phyloP scores from a whole-genome alignment of 208 protist genomes.

The Leishmania major region DNA sequence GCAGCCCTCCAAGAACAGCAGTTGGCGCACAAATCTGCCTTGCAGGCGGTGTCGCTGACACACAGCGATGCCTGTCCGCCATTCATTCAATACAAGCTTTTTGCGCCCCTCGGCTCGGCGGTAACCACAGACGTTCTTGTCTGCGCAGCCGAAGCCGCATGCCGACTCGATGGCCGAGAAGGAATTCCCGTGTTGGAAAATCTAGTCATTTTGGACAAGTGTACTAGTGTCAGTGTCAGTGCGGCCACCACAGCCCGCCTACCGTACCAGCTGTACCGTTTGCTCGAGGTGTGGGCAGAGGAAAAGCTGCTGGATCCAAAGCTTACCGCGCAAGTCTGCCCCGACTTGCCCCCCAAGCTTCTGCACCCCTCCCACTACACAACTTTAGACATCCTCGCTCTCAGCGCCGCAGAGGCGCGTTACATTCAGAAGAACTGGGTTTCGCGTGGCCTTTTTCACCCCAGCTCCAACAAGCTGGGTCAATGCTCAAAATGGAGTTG shows the following conservation, averaged over 20 bases:
- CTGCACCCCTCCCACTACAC: constrained; percentile 35
- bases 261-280: constrained; percentile 26
- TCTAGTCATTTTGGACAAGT: constrained; percentile 27
- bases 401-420: constrained; percentile 10
- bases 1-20: constrained; percentile 22
- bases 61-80: neutral
- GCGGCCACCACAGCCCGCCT: constrained; percentile 8
- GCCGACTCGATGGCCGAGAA: constrained; percentile 11
- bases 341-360: constrained; percentile 14
- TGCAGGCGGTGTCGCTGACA: constrained; percentile 9
- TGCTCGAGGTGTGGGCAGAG: constrained; percentile 7
- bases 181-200: constrained; percentile 35
- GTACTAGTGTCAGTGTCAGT: neutral
- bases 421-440: constrained; percentile 23
- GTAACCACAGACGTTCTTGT: constrained; percentile 9
- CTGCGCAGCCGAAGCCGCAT: constrained; percentile 16
- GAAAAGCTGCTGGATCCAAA: neutral
- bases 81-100: constrained; percentile 20
- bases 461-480: no score
- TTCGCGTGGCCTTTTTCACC: neutral
- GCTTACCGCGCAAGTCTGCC: constrained; percentile 16
- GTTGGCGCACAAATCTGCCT: neutral
- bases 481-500: neutral
- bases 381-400: constrained; percentile 22
- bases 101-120: constrained; percentile 14